Conservation (phyloP, 495 filamentous ascomycete genomes). For the Sabuloglossum arenarium region DNA sequence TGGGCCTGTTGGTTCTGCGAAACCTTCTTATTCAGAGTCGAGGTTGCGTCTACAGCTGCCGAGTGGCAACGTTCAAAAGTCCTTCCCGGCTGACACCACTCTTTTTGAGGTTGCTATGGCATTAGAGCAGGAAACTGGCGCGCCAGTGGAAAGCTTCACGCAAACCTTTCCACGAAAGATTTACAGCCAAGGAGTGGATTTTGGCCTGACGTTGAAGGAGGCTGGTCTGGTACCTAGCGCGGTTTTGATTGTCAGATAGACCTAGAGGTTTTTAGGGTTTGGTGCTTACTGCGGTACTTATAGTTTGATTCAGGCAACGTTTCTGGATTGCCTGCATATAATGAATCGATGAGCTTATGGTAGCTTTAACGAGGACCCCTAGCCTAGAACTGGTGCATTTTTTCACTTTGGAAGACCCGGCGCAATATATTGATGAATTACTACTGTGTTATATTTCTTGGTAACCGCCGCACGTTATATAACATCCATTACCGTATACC, state of each 20-base stretch:
- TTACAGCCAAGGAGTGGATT: conserved; percentile 50
- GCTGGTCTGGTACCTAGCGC: conserved; percentile 78
- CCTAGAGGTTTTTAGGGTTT: neutral
- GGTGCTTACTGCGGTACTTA: neutral
- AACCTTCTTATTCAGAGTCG: conserved; percentile 54
- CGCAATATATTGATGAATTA: neutral
- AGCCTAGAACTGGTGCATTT: neutral
- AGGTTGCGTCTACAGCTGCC: conserved; percentile 64
- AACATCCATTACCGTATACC: neutral
- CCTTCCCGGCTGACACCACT: conserved; percentile 64
- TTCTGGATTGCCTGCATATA: neutral
- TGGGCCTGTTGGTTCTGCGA: conserved; percentile 25
- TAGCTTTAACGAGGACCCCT: neutral
- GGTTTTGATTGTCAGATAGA: conserved; percentile 51
- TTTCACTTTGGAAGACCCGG: neutral
- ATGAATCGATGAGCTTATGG: neutral
- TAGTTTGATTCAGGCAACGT: neutral
- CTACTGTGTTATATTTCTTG: neutral
- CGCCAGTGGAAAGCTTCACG: conserved; percentile 51
- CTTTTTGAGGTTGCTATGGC: conserved; percentile 79
- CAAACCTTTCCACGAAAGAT: conserved; percentile 77
- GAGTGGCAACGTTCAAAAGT: conserved; percentile 57
- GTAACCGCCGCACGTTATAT: neutral
- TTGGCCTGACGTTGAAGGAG: conserved; percentile 80
- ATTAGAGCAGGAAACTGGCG: conserved; percentile 39